These are phyloP conservation scores for Phascolomyces articulosus DNA, from an alignment of 371 early-diverging fungal species.

Conservation along the genomic window DNA sequence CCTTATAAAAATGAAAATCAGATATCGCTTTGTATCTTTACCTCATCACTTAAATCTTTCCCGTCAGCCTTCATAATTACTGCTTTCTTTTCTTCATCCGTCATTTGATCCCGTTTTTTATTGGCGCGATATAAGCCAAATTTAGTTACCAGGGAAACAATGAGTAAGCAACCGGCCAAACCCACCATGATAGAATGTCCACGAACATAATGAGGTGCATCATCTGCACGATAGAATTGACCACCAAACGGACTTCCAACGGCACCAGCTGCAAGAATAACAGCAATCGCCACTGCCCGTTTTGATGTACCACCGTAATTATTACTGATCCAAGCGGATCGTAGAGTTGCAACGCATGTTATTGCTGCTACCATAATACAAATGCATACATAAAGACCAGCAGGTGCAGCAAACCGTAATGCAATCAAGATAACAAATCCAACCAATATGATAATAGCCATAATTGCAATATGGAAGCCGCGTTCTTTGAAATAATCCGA, in stretches of 20 bases:
- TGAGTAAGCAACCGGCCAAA: constrained; percentile 42
- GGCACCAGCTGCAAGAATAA: constrained; percentile 58
- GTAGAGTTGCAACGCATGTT: constrained; percentile 58
- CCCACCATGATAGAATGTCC: constrained; percentile 47
- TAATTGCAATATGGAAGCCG: constrained; percentile 61
- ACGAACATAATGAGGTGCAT: constrained; percentile 56
- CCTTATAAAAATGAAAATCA: not conserved
- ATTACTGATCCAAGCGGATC: constrained; percentile 63
- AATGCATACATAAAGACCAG: constrained; percentile 48
- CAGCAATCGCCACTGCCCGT: constrained; percentile 60
- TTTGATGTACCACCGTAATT: constrained; percentile 69
- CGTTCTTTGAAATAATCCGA: constrained; percentile 66
- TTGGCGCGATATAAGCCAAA: constrained; percentile 22
- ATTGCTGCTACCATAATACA: constrained; percentile 54
- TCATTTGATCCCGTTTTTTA: constrained; percentile 9
- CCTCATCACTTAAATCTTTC: constrained; percentile 52
- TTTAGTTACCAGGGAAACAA: constrained; percentile 48
- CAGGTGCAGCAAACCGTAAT: constrained; percentile 13
- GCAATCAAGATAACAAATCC: constrained; percentile 66
- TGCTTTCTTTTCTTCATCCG: constrained; percentile 40
- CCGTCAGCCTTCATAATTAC: constrained; percentile 35
- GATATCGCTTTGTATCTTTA: constrained; percentile 5
- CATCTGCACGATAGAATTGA: constrained; percentile 59
- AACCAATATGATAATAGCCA: constrained; percentile 57
- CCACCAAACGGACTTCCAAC: constrained; percentile 57